Evolutionary conservation across 2,329 filamentous ascomycete genomes (phyloP), one percentile per base, ranked within the genome.

Genomic region (Aureobasidium subglaciale): DNA sequence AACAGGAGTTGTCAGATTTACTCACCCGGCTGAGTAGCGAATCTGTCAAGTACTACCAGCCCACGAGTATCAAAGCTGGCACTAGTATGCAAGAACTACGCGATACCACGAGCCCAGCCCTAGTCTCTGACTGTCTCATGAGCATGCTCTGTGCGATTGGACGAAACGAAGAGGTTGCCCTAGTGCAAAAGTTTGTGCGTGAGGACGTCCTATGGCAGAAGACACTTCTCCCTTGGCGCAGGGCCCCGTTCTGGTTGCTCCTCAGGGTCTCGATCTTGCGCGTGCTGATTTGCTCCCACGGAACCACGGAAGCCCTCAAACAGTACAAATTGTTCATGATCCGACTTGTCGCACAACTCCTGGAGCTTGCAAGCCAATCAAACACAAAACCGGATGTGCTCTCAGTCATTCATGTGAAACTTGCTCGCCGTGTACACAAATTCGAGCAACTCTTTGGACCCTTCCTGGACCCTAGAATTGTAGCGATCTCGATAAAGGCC

Each of bases 51-150:
- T 38, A 2, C 62, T 64, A 60, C 60, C 29, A 62, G 32, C 61
- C 64, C 1, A 16, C 55, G 27, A 37, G 58, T 0, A 58, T 59
- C 18, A 88, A 88, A 60, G 79, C 78, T 1, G 74, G 75, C 0
- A 65, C 68, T 0, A 61, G 64, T 0, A 65, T 79, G 0, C 66
- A 72, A 9, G 85, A 88, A 63, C 68, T 68, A 15, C 78, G 86
- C 7, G 79, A 88, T 48, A 82, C 81, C 0, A 67, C 73, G 0
- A 66, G 79, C 53, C 84, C 85, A 0, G 71, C 76, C 0, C 65
- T 87, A 1, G 75, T 89, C 2, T 79, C 75, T 0, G 74, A 81
- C 8, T 72, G 86, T 57, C 71, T 88, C 8, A 79, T 86, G 68
- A 75, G 81, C 0, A 64, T 87, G 0, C 66, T 88, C 0, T 77